Conservation (phyloP, 2,329 filamentous ascomycete species). For the Pseudodiploospora longispora region DNA sequence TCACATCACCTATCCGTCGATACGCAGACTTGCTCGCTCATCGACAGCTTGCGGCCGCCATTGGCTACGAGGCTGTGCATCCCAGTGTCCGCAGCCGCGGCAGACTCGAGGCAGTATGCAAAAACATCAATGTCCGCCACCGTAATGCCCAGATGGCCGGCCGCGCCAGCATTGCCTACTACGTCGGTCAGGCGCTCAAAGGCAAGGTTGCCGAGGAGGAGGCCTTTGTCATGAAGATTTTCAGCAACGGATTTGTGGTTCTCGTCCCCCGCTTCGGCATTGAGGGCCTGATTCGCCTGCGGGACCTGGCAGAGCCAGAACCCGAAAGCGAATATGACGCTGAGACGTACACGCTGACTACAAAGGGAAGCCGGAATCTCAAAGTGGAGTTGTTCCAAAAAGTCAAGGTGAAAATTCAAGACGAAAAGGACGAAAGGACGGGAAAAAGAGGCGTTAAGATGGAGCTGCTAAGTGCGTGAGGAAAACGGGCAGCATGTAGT, state of each 20-base stretch:
- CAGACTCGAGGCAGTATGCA: conserved; percentile 87
- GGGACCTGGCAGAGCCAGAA: conserved; percentile 71
- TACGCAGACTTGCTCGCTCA: conserved; percentile 97
- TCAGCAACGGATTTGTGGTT: conserved; percentile 94
- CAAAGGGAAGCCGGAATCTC: conserved; percentile 45
- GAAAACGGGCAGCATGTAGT: too few species aligned
- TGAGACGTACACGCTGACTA: conserved; percentile 71
- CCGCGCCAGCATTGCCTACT: conserved; percentile 91
- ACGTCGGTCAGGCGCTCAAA: conserved; percentile 92
- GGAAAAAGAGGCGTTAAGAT: conserved; percentile 88
- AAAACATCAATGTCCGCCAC: conserved; percentile 96
- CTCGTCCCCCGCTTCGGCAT: conserved; percentile 95
- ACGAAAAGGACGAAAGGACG: conserved; percentile 90
- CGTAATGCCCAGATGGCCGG: conserved; percentile 95
- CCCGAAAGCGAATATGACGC: conserved; percentile 77
- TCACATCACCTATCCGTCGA: conserved; percentile 92
- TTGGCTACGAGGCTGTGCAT: conserved; percentile 84
- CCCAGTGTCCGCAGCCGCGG: conserved; percentile 71
- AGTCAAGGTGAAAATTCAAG: conserved; percentile 79
- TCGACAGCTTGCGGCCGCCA: conserved; percentile 88
- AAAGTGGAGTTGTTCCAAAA: conserved; percentile 84
- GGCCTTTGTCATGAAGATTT: conserved; percentile 93
- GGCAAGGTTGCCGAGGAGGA: conserved; percentile 70
- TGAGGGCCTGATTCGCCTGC: conserved; percentile 78
- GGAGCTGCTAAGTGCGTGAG: conserved; percentile 44